phyloP scores from a whole-genome alignment of 179 eudicot species.

The Carnegiea gigantea region DNA sequence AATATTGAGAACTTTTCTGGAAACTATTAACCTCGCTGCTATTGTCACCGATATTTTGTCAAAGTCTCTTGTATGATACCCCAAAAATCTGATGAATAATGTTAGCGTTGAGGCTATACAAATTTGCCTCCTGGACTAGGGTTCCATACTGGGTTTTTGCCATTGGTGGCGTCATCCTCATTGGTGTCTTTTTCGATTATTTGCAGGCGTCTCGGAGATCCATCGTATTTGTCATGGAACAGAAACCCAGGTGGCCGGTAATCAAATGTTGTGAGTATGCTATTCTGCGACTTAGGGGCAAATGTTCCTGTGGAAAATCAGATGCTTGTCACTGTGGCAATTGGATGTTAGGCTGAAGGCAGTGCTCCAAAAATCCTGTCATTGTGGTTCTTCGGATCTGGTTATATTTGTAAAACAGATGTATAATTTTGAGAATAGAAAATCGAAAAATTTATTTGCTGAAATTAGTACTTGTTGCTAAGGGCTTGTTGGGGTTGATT shows the following conservation, averaged over 20 bases:
- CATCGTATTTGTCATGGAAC: slow-evolving; percentile 92
- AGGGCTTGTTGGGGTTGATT: too few relatives aligned
- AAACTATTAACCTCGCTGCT: background rate
- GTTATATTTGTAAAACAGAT: background rate
- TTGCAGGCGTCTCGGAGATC: slow-evolving; percentile 89
- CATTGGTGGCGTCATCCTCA: background rate
- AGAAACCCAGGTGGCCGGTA: slow-evolving; percentile 73
- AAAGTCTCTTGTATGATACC: background rate
- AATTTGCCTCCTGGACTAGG: background rate
- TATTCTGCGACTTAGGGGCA: background rate
- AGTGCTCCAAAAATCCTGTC: background rate
- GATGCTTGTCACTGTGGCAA: too few relatives aligned
- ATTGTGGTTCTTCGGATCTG: background rate
- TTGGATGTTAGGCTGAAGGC: too few relatives aligned
- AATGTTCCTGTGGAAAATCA: background rate
- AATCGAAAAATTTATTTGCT: too few relatives aligned
- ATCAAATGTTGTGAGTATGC: slow-evolving; percentile 13
- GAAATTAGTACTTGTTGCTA: too few relatives aligned
- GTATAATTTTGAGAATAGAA: background rate
- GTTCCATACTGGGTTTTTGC: background rate
- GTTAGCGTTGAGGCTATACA: background rate
- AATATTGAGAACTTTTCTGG: too few relatives aligned
- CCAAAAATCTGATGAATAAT: background rate
- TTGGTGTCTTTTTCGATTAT: slow-evolving; percentile 4
- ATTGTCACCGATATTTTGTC: background rate